These are phyloP conservation scores for Sicyos edulis DNA, from an alignment of 306 rosid species.

Conservation along the genomic window DNA sequence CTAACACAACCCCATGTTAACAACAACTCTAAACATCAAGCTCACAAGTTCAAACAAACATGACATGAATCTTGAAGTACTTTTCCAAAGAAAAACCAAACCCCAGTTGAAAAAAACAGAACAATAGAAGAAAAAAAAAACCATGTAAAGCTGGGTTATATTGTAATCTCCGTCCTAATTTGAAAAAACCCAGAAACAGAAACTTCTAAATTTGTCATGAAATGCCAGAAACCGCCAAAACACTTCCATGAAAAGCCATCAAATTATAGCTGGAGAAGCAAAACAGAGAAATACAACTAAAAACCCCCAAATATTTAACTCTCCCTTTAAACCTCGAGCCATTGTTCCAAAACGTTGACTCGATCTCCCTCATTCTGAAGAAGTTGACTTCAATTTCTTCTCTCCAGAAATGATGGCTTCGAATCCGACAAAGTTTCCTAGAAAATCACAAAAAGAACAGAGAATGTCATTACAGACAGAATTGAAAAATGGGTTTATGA, in stretches of 20 bases:
- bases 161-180: constrained; percentile 26
- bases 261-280: neutral
- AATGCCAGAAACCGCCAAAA: constrained; percentile 22
- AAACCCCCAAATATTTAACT: constrained; percentile 26
- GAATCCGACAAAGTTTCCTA: constrained; percentile 25
- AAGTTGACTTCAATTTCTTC: neutral
- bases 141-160: constrained; percentile 7
- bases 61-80: neutral
- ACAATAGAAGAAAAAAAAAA: neutral
- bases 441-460: constrained; percentile 17
- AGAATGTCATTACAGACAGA: constrained; percentile 13
- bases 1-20: neutral
- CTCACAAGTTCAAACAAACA: constrained; percentile 21
- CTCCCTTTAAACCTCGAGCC: constrained; percentile 2
- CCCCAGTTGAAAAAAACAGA: neutral
- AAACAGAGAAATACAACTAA: constrained; percentile 18
- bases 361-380: constrained; percentile 49
- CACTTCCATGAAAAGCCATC: constrained; percentile 24
- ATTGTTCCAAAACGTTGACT: constrained; percentile 29
- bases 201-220: constrained; percentile 10
- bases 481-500: neutral
- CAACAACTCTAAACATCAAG: constrained; percentile 17
- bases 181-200: constrained; percentile 26
- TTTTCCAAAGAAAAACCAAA: neutral
- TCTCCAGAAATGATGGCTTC: neutral